A percentile compares a stretch with the other conserved stretches of the same genome.
phyloP scores from a whole-genome alignment of 306 rosid species.

The Trifolium fragiferum region DNA sequence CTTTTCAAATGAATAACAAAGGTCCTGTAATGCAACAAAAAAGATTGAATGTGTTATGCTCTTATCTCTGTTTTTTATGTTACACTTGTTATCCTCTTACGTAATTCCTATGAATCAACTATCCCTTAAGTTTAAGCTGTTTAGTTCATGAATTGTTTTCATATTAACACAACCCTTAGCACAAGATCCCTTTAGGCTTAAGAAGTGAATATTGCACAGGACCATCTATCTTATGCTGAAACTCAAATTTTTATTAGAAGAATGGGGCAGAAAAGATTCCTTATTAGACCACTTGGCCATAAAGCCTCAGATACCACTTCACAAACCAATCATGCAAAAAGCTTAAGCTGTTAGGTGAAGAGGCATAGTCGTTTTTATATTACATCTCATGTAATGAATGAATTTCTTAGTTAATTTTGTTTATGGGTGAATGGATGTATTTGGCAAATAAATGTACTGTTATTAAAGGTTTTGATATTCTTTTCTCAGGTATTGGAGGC shows the following conservation, averaged over 20 bases:
- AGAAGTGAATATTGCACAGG: not conserved
- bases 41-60: not conserved
- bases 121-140: conserved; percentile 1
- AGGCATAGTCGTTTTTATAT: conserved; percentile 15
- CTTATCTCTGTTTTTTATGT: conserved; percentile 30
- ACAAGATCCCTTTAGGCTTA: not conserved
- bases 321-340: not conserved
- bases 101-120: not conserved
- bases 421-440: conserved; percentile 26
- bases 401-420: conserved; percentile 36
- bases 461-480: conserved; percentile 9
- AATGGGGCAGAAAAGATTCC: not conserved
- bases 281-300: not conserved
- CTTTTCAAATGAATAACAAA: conserved; percentile 36
- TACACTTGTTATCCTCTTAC: not conserved
- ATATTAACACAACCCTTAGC: not conserved
- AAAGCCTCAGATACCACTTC: not conserved
- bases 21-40: not conserved
- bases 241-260: conserved; percentile 11
- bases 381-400: not conserved
- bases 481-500: conserved; percentile 91
- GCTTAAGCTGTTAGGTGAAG: conserved; percentile 9
- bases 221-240: not conserved
- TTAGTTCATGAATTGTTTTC: conserved; percentile 1
- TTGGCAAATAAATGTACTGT: conserved; percentile 37